Conservation (phyloP, 345 rosid species). For the Melaleuca quinquenervia region DNA sequence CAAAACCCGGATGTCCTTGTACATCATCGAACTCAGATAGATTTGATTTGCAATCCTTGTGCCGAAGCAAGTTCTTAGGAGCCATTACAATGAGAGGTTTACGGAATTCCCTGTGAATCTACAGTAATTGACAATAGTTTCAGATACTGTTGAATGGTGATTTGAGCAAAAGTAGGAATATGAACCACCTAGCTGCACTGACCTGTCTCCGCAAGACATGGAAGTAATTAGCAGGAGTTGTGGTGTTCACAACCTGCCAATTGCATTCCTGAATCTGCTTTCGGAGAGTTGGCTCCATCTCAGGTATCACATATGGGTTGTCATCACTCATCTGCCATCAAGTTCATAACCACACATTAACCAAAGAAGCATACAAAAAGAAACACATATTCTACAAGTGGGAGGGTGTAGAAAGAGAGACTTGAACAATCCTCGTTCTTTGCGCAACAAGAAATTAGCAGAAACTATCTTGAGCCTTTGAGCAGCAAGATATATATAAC, state of each 20-base stretch:
- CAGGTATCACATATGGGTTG: conserved; percentile 11
- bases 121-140: not conserved
- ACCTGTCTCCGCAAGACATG: conserved; percentile 16
- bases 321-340: conserved; percentile 14
- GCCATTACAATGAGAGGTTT: conserved; percentile 85
- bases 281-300: conserved; percentile 12
- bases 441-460: not conserved
- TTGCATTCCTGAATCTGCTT: conserved; percentile 16
- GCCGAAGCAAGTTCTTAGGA: conserved; percentile 90
- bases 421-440: not conserved
- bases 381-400: not conserved
- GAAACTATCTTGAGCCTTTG: not conserved
- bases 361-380: not conserved
- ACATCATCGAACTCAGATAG: conserved; percentile 92
- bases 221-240: conserved; percentile 15
- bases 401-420: not conserved
- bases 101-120: conserved; percentile 87
- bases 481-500: not conserved
- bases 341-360: not conserved
- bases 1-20: conserved; percentile 91
- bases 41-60: conserved; percentile 88
- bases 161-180: not conserved
- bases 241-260: conserved; percentile 14
- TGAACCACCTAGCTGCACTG: not conserved
- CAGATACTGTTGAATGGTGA: not conserved